Evolutionary conservation across 108 stramenopile genomes (phyloP).

Genomic region (Stephanodiscus minutulus): DNA sequence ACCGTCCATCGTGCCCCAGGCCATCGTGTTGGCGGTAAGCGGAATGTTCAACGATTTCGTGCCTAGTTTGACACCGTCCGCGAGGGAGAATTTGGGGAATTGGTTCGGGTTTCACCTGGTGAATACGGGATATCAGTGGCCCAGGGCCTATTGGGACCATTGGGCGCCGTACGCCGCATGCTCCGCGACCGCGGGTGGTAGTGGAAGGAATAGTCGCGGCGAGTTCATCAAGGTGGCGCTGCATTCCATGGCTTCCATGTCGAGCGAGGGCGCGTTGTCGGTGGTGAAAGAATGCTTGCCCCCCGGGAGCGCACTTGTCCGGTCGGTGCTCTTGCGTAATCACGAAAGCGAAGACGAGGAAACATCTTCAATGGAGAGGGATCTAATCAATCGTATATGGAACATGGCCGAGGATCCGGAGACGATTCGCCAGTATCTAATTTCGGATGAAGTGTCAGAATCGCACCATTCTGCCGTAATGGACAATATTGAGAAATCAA

Average conservation of each 20-base stretch:
- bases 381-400: conserved; percentile 70
- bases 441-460: conserved; percentile 65
- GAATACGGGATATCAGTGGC: conserved; percentile 90
- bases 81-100: conserved; percentile 68
- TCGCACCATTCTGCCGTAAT: conserved; percentile 14
- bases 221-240: conserved; percentile 54
- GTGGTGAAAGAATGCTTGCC: conserved; percentile 56
- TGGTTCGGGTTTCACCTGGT: conserved; percentile 87
- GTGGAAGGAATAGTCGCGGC: conserved; percentile 66
- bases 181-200: background rate
- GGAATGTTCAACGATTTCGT: conserved; percentile 78
- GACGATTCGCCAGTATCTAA: conserved; percentile 51
- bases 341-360: conserved; percentile 36
- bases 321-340: conserved; percentile 37
- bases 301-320: conserved; percentile 35
- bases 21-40: conserved; percentile 67
- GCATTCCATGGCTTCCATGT: conserved; percentile 40
- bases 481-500: conserved; percentile 24
- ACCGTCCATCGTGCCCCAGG: conserved; percentile 68
- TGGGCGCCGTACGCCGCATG: conserved; percentile 68
- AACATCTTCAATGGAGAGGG: conserved; percentile 37
- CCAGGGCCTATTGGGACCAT: conserved; percentile 75
- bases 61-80: conserved; percentile 69
- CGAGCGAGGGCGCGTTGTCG: conserved; percentile 34
- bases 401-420: conserved; percentile 57